Percentiles rank a stretch among this genome's conserved stretches.
These are phyloP conservation scores for Excoecaria cochinchinensis DNA, from an alignment of 345 rosid species.

Conservation along the genomic window DNA sequence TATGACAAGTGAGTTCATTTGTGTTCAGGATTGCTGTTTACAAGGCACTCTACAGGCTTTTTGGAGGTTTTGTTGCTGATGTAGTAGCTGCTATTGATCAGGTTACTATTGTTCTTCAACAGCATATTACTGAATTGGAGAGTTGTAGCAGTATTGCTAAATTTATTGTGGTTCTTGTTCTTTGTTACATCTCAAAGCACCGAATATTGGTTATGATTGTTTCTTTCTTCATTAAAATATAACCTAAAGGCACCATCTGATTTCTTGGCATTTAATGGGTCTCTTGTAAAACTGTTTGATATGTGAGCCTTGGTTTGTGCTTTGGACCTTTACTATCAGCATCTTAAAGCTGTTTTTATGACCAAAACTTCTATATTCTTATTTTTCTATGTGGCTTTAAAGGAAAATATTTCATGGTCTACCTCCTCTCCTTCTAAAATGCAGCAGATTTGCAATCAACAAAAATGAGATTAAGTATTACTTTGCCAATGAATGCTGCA, in stretches of 20 bases:
- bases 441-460: background rate
- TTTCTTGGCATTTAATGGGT: background rate
- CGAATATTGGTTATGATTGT: background rate
- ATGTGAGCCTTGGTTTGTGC: background rate
- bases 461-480: background rate
- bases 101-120: slow-evolving; percentile 36
- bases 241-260: background rate
- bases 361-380: background rate
- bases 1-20: slow-evolving; percentile 8
- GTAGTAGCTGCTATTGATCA: slow-evolving; percentile 99
- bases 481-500: background rate
- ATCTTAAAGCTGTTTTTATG: background rate
- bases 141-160: slow-evolving; percentile 3
- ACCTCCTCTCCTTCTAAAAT: background rate
- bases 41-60: slow-evolving; percentile 92
- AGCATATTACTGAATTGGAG: background rate
- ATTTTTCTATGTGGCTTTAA: too few relatives aligned
- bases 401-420: slow-evolving; percentile 5
- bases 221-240: background rate
- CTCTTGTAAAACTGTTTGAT: background rate
- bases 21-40: slow-evolving; percentile 81
- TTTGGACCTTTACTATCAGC: background rate
- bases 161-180: background rate
- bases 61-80: slow-evolving; percentile 96
- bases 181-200: background rate